Conservation (phyloP, 1,139 yeast genomes). For the Diutina ranongensis region DNA sequence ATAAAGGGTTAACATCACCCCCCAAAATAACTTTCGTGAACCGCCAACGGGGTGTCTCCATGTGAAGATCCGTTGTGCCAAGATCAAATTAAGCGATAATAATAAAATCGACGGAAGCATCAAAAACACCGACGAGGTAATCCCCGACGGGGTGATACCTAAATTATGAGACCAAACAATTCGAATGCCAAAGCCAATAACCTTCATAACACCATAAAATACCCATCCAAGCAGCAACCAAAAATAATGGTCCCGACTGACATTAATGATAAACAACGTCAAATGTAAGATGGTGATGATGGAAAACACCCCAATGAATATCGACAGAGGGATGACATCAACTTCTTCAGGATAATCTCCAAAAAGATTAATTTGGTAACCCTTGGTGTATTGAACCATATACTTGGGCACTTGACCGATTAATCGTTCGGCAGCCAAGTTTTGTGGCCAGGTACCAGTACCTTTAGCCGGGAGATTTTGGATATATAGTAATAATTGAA, state of each 20-base stretch:
- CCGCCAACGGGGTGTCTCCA: slow-evolving; percentile 7
- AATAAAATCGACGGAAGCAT: slow-evolving; percentile 2
- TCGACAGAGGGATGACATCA: neutral
- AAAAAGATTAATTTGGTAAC: neutral
- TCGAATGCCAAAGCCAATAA: neutral
- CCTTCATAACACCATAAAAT: neutral
- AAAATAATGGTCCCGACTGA: slow-evolving; percentile 6
- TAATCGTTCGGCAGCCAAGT: slow-evolving; percentile 18
- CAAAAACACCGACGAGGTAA: slow-evolving; percentile 4
- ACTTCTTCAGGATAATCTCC: neutral
- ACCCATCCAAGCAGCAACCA: slow-evolving; percentile 3
- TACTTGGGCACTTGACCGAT: slow-evolving; percentile 12
- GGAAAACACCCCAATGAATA: slow-evolving; percentile 1
- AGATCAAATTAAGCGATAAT: slow-evolving; percentile 5
- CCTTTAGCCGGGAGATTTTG: slow-evolving; percentile 38
- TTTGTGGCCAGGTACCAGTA: slow-evolving; percentile 32
- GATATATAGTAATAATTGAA: slow-evolving; percentile 18
- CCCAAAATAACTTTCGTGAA: slow-evolving; percentile 3
- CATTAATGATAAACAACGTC: neutral
- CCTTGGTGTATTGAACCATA: slow-evolving; percentile 6
- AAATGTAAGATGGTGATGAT: slow-evolving; percentile 11
- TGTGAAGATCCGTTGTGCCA: slow-evolving; percentile 6
- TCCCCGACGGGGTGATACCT: neutral
- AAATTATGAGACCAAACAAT: neutral
- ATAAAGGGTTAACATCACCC: slow-evolving; percentile 1